Evolutionary conservation across 75 land plant genomes (phyloP), one percentile per base, ranked within the genome.

Genomic region (Pinus tabuliformis): DNA sequence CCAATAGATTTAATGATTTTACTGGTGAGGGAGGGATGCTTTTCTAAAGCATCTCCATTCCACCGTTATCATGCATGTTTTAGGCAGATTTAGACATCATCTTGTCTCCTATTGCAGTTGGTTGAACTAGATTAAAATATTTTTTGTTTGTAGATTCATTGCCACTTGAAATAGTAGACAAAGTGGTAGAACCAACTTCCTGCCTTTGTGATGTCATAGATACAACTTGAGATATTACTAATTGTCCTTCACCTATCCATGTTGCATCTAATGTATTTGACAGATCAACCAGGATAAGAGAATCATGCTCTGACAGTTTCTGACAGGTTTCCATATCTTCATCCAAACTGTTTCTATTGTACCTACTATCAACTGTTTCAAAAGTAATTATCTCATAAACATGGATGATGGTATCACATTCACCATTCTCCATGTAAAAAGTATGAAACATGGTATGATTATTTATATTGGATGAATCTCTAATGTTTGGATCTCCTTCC

Each of bases 271-370:
- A 26, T 26, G 26, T 26, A 26, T 26, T 26, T 26, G 26, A 26
- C 26, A 26, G 0, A 26, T 26, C 26, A 26, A 26, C 26, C 26
- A 26, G 26, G 26, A 26, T 26, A 26, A 0, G 26, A 26, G 26
- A 82, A 72, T 78, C 66, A 17, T 77, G 84, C 58, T 85, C 86
- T 42, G 84, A 81, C 3, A 72, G 52, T 17, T 58, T 73, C 64
- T 77, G 57, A 42, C 65, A 36, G 20, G 20, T 62, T 57, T 62
- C 74, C 16, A 15, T 5, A 28, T 63, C 78, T 20, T 24, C 56
- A 22, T 33, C 74, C 30, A 20, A 26, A 26, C 26, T 13, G 16
- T 37, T 36, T 21, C 15, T 21, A 36, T 30, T 62, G 6, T 62
- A 26, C 3, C 15, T 62, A 0, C 26, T 26, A 26, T 26, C 26